These are phyloP conservation scores for Colletotrichum sp. DNA, from an alignment of 2,329 filamentous ascomycete species.

Conservation along the genomic window DNA sequence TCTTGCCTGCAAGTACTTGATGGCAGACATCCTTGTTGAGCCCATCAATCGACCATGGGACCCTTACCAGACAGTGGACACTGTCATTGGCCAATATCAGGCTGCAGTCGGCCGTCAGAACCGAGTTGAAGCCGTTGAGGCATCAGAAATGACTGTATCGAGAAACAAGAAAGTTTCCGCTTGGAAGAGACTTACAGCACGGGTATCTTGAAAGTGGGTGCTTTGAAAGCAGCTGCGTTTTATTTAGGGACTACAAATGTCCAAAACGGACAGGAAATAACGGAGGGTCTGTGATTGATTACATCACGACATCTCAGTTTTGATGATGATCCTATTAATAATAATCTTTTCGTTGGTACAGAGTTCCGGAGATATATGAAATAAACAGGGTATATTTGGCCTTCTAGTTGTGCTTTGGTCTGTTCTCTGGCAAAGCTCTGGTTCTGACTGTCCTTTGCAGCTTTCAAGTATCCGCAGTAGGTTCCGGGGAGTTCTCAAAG, in stretches of 20 bases:
- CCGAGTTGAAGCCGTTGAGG: background rate
- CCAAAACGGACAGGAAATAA: background rate
- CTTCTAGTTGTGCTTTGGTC: background rate
- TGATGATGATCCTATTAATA: background rate
- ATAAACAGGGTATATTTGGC: background rate
- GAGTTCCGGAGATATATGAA: background rate
- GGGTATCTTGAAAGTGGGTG: background rate
- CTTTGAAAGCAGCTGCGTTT: background rate
- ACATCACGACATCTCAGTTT: background rate
- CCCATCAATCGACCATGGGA: background rate
- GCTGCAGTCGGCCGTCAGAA: background rate
- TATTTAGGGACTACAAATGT: background rate
- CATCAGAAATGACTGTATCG: background rate
- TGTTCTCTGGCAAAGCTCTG: rapidly evolving
- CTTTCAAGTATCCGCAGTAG: background rate
- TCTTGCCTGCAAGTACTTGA: background rate
- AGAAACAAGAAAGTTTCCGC: background rate
- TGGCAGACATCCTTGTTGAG: background rate
- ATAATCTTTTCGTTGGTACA: background rate
- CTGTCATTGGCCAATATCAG: background rate
- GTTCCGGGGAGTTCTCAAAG: background rate
- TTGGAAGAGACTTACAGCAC: background rate
- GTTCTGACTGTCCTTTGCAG: background rate
- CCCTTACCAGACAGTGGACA: background rate
- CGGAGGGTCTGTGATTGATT: background rate